phyloP scores from a whole-genome alignment of 306 rosid species.

The Purshia tridentata region DNA sequence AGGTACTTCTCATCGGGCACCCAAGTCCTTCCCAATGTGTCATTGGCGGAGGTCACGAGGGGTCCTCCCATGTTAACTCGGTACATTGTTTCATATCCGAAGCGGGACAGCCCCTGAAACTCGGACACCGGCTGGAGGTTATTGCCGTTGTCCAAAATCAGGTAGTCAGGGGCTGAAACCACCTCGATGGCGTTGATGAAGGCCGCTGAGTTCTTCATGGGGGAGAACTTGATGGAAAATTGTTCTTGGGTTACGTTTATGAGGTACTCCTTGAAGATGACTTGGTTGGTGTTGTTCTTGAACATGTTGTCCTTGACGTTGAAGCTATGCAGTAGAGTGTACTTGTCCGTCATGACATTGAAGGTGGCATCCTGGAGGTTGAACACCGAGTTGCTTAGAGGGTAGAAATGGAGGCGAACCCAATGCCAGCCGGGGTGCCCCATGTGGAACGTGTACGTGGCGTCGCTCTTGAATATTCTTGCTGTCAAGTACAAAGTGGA shows the following conservation, averaged over 20 bases:
- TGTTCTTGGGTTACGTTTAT: conserved; percentile 42
- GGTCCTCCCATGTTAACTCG: conserved; percentile 52
- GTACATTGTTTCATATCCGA: conserved; percentile 31
- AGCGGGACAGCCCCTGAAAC: conserved; percentile 21
- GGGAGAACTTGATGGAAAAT: conserved; percentile 42
- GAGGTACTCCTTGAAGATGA: conserved; percentile 32
- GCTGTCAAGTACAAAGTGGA: conserved; percentile 51
- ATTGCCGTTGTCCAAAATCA: conserved; percentile 29
- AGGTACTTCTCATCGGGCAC: conserved; percentile 22
- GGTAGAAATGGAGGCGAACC: conserved; percentile 36
- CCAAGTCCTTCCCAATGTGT: conserved; percentile 48
- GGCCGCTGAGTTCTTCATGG: conserved; percentile 40
- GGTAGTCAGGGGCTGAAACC: conserved; percentile 41
- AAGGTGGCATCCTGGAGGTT: conserved; percentile 33
- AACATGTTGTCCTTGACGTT: conserved; percentile 18
- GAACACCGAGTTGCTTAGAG: conserved; percentile 17
- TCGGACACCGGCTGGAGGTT: conserved; percentile 31
- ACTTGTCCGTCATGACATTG: conserved; percentile 28
- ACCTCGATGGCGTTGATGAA: conserved; percentile 48
- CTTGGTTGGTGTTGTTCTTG: not conserved
- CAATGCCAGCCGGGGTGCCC: conserved; percentile 39
- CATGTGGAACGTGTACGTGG: conserved; percentile 30
- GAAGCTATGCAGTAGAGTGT: conserved; percentile 36
- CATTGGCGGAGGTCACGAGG: conserved; percentile 34
- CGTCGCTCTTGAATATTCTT: conserved; percentile 41